Conservation (phyloP, 495 filamentous ascomycete genomes). For the Jackrogersella multiformis region DNA sequence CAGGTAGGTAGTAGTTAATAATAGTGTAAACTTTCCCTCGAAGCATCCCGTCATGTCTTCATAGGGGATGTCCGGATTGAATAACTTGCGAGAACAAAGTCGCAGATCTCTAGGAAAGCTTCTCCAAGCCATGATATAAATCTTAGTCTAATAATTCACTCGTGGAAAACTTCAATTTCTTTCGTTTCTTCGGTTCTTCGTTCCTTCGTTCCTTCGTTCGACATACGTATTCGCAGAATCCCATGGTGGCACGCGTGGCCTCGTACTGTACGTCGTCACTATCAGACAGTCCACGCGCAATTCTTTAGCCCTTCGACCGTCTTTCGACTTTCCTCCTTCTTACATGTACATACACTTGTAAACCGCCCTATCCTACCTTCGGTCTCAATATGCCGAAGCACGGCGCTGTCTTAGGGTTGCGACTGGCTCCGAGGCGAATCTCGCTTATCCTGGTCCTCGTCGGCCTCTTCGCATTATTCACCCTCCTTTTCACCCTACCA, state of each 20-base stretch:
- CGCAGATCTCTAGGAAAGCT: conserved; percentile 6
- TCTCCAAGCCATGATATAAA: conserved; percentile 27
- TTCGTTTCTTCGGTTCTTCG: conserved; percentile 33
- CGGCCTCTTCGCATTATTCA: conserved; percentile 55
- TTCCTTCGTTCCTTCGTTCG: conserved; percentile 30
- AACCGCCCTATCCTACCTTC: neutral
- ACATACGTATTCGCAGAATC: conserved; percentile 7
- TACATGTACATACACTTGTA: conserved; percentile 13
- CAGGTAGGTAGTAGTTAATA: too few species aligned
- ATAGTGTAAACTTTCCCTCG: neutral
- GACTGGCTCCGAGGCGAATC: conserved; percentile 55
- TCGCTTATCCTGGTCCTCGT: conserved; percentile 56
- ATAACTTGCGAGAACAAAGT: conserved; percentile 18
- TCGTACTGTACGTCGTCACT: conserved; percentile 3
- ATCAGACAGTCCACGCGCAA: neutral
- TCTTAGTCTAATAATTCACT: conserved; percentile 20
- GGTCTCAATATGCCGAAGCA: conserved; percentile 60
- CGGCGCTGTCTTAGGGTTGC: conserved; percentile 56
- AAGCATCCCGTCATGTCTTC: conserved; percentile 5
- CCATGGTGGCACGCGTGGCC: conserved; percentile 17
- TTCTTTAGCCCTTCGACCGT: conserved; percentile 2
- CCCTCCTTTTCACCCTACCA: conserved; percentile 59
- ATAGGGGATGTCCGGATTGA: conserved; percentile 34
- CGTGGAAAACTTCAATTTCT: conserved; percentile 18
- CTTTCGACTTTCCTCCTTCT: conserved; percentile 14